Conservation (phyloP, 805 yeast species). For the Lachancea dasiensis region DNA sequence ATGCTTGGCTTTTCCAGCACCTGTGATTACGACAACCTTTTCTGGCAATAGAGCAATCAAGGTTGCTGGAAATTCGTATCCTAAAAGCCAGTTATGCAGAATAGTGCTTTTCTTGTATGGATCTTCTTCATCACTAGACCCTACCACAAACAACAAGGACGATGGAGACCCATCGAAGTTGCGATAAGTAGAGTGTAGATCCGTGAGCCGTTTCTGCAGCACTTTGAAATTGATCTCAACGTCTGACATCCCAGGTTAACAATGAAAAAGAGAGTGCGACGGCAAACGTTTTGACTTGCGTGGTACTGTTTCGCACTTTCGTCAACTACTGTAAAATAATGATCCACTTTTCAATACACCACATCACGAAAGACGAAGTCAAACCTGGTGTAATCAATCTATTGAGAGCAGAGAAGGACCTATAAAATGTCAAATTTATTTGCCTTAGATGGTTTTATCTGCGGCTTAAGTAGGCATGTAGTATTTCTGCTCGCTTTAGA, state of each 20-base stretch:
- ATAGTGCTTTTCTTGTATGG: constrained; percentile 86
- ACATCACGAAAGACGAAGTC: too few species aligned
- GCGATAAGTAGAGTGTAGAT: constrained; percentile 23
- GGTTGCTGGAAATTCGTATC: constrained; percentile 95
- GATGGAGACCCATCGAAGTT: constrained; percentile 32
- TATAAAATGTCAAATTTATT: too few species aligned
- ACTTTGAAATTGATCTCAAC: constrained; percentile 29
- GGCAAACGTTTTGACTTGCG: too few species aligned
- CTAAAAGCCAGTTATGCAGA: constrained; percentile 84
- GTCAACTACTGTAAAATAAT: too few species aligned
- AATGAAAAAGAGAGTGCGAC: too few species aligned
- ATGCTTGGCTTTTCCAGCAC: constrained; percentile 80
- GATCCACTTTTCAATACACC: too few species aligned
- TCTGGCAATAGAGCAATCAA: constrained; percentile 57
- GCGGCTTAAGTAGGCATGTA: too few species aligned
- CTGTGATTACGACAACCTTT: constrained; percentile 62
- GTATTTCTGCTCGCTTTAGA: too few species aligned
- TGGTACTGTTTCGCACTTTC: too few species aligned
- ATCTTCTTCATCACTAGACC: constrained; percentile 81
- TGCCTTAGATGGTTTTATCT: too few species aligned
- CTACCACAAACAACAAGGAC: constrained; percentile 63
- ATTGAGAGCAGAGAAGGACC: too few species aligned
- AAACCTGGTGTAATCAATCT: too few species aligned
- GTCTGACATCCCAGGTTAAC: constrained; percentile 14
- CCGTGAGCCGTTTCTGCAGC: constrained; percentile 26